phyloP scores from a whole-genome alignment of 805 yeast genomes.

The Candida nemodendra region DNA sequence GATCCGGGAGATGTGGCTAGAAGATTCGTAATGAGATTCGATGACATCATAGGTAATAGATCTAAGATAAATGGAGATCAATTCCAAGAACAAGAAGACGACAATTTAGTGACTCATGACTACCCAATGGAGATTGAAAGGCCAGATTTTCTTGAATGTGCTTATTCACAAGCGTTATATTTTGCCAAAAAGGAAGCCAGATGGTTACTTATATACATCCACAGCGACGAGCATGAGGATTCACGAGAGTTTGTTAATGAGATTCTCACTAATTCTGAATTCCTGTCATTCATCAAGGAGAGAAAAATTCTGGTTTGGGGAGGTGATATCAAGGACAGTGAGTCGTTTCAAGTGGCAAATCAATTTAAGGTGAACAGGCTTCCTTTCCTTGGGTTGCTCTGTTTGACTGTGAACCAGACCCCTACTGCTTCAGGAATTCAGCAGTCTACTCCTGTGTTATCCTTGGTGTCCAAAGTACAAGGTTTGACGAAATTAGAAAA shows the following conservation, averaged over 20 bases:
- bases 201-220: conserved; percentile 71
- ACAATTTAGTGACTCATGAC: conserved; percentile 12
- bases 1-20: conserved; percentile 36
- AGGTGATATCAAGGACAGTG: conserved; percentile 78
- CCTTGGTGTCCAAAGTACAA: conserved; percentile 61
- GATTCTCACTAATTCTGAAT: conserved; percentile 51
- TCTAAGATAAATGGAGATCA: conserved; percentile 1
- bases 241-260: conserved; percentile 50
- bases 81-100: conserved; percentile 1
- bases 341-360: conserved; percentile 79
- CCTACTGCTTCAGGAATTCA: conserved; percentile 59
- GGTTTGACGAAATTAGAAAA: conserved; percentile 46
- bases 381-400: conserved; percentile 81
- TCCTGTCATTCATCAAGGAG: conserved; percentile 46
- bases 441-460: conserved; percentile 53
- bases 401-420: conserved; percentile 56
- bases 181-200: conserved; percentile 66
- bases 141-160: conserved; percentile 59
- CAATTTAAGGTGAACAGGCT: conserved; percentile 66
- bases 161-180: conserved; percentile 77
- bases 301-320: conserved; percentile 77
- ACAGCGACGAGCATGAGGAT: conserved; percentile 70
- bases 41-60: conserved; percentile 31
- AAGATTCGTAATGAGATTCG: conserved; percentile 32
- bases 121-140: conserved; percentile 23